Percentiles rank a stretch among this genome's conserved stretches.
Conservation (phyloP, 352 stramenopile species). For the Phytophthora crassamura region DNA sequence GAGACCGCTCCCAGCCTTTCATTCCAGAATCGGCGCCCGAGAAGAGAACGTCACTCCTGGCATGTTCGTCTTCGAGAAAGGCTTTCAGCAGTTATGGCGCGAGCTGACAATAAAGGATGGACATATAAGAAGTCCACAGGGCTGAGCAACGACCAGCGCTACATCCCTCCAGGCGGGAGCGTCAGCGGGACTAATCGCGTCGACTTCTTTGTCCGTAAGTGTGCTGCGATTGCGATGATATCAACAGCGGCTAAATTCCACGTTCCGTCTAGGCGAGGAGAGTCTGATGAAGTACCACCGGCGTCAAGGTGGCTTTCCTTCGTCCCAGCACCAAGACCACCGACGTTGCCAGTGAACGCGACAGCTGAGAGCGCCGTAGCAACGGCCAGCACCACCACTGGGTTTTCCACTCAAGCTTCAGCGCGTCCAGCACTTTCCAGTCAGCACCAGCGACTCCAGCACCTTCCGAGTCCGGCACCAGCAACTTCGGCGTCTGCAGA, state of each 20-base stretch:
- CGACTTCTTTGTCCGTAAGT: constrained; percentile 2
- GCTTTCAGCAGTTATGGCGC: constrained; percentile 12
- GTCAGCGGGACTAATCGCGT: constrained; percentile 9
- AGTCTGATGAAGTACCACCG: background rate
- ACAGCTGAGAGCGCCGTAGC: too few relatives aligned
- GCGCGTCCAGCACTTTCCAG: too few relatives aligned
- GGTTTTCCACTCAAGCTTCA: too few relatives aligned
- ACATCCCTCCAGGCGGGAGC: background rate
- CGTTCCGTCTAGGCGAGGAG: too few relatives aligned
- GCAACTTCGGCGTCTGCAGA: too few relatives aligned
- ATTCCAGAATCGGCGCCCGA: constrained; percentile 1
- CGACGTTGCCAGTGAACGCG: too few relatives aligned
- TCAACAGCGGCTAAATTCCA: too few relatives aligned
- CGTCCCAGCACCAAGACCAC: too few relatives aligned
- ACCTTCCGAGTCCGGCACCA: too few relatives aligned
- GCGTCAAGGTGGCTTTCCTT: background rate
- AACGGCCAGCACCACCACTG: too few relatives aligned
- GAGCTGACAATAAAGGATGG: constrained; percentile 11
- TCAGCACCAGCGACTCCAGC: too few relatives aligned
- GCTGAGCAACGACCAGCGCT: constrained; percentile 11
- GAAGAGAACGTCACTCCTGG: constrained; percentile 6
- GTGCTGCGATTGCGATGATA: too few relatives aligned
- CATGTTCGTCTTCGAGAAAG: constrained; percentile 7
- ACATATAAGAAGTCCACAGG: constrained; percentile 4
- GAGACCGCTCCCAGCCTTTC: constrained; percentile 6